Evolutionary conservation across 2,329 filamentous ascomycete species (phyloP).

Genomic region (Pezicula neosporulosa): DNA sequence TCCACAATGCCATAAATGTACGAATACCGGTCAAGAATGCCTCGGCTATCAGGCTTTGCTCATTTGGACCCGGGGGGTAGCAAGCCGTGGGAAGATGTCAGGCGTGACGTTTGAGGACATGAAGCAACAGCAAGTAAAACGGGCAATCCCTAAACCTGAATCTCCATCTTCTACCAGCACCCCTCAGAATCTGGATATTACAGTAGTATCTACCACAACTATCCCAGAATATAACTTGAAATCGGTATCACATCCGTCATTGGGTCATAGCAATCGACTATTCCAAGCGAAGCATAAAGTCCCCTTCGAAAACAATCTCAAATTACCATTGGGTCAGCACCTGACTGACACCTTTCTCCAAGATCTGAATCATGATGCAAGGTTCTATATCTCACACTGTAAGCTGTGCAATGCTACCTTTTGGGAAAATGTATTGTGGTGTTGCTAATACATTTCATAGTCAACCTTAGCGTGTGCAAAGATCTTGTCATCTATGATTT

Average conservation of each 20-base stretch:
- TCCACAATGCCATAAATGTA: constrained; percentile 19
- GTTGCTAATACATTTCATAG: constrained; percentile 33
- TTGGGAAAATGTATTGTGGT: not conserved
- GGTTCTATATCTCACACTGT: not conserved
- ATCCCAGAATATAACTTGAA: too few relatives aligned
- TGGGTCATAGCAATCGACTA: not conserved
- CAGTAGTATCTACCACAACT: not conserved
- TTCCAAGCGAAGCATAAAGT: not conserved
- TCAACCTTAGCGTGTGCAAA: constrained; percentile 47
- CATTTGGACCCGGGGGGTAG: constrained; percentile 22
- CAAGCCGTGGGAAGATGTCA: constrained; percentile 27
- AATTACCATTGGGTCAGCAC: constrained; percentile 11
- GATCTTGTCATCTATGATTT: constrained; percentile 49
- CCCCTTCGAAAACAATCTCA: not conserved
- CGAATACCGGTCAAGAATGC: constrained; percentile 15
- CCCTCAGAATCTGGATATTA: not conserved
- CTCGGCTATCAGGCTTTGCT: constrained; percentile 21
- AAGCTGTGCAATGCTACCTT: constrained; percentile 10
- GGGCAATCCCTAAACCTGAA: not conserved
- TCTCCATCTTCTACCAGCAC: not conserved
- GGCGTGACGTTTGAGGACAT: constrained; percentile 4
- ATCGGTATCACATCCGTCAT: not conserved
- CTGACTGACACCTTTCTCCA: constrained; percentile 54
- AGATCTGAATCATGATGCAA: constrained; percentile 37
- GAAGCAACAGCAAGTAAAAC: not conserved